Base-by-base conservation (phyloP, 768 basidiomycete genomes). In the Mycena latifolia region DNA sequence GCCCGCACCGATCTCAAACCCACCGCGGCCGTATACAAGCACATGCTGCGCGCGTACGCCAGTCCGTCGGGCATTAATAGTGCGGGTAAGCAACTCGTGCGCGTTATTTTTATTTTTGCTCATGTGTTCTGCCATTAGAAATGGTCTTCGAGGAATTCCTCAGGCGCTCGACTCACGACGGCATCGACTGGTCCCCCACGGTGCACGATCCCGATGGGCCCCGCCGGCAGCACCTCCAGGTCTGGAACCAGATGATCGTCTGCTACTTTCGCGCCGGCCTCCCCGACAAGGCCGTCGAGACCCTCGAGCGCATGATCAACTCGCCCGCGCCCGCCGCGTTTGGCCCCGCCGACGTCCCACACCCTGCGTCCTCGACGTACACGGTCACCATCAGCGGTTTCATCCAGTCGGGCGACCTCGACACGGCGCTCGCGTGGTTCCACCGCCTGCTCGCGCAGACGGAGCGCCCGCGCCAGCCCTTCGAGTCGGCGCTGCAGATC, bases 171-270 rank as follows among this genome's bases (percentile, higher is more conserved):
- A 67, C 77, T 14, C 72, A 74, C 0, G 84, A 82, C 10, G 75
- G 73, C 10, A 66, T 91, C 11, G 66, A 69, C 11, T 79, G 80
- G 75, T 71, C 59, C 11, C 31, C 31, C 31, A 69, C 31, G 55
- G n/a, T n/a, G n/a, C n/a, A 72, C 25, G 66, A 71, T 58, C 71
- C 70, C 41, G 57, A 73, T n/a, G 63, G 61, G 61, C 55, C 75
- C 24, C 60, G 76, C 65, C 73, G 76, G 31, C 77, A 78, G 24
- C 82, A 85, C 55, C 77, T 90, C 48, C 74, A 80, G 41, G 79
- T 90, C 2, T 95, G 88, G 88, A 92, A 93, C 69, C 81, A 85
- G 71, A 93, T 94, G 90, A 88, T 96, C 37, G 83, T 88, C 52
- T 84, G 89, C 0, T 90, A 92, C 76, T 90, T 96, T 81, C 83